Conservation (phyloP, 495 filamentous ascomycete species). For the Trichoderma erinaceum region DNA sequence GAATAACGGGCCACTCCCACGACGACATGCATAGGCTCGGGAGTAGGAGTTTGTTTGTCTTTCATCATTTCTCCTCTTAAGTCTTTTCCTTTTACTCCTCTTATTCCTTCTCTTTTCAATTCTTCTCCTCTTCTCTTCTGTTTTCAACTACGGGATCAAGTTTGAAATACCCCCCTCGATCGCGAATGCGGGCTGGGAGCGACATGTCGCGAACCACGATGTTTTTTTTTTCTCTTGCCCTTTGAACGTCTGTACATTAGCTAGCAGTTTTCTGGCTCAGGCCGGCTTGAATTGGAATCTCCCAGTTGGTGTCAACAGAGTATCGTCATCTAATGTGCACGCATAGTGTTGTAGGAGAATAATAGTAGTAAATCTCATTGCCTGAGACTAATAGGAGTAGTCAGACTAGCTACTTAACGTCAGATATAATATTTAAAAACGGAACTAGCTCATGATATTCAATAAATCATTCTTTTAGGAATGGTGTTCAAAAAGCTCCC, state of each 20-base stretch:
- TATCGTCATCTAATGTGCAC: not conserved
- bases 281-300: slow-evolving; percentile 16
- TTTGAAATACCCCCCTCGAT: slow-evolving; percentile 1
- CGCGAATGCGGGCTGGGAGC: slow-evolving; percentile 14
- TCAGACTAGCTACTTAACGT: too few relatives aligned
- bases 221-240: not conserved
- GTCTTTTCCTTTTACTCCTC: not conserved
- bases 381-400: too few relatives aligned
- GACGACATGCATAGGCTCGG: slow-evolving; percentile 34
- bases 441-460: too few relatives aligned
- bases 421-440: too few relatives aligned
- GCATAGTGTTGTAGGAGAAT: not conserved
- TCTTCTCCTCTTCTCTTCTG: not conserved
- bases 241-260: not conserved
- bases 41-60: slow-evolving; percentile 16
- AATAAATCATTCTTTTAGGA: too few relatives aligned
- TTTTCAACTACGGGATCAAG: slow-evolving; percentile 11
- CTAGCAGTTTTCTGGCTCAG: not conserved
- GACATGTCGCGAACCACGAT: slow-evolving; percentile 18
- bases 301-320: not conserved
- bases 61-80: not conserved
- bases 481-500: not conserved
- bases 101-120: not conserved
- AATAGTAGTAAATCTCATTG: not conserved
- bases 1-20: slow-evolving; percentile 25